Percentiles rank a stretch among this genome's conserved stretches.
phyloP scores from a whole-genome alignment of 805 yeast species.

The Pichia nakasei region DNA sequence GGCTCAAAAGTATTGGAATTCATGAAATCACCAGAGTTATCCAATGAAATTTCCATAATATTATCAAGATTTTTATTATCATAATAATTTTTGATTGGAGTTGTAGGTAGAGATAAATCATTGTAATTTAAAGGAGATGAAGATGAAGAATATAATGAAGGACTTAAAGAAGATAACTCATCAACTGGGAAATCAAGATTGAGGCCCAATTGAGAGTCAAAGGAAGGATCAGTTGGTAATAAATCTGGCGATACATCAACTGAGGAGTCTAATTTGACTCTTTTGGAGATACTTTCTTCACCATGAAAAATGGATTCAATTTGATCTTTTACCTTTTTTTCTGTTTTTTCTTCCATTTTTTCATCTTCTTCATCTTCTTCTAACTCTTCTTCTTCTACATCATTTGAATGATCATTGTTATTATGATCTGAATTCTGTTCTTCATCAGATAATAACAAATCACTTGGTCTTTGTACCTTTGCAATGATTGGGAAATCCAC shows the following conservation, averaged over 20 bases:
- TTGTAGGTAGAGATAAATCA: not conserved
- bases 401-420: constrained; percentile 2
- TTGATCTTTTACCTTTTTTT: no score
- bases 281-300: not conserved
- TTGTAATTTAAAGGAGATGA: not conserved
- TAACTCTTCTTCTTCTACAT: constrained; percentile 2
- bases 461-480: constrained; percentile 20
- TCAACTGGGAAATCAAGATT: not conserved
- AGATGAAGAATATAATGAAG: not conserved
- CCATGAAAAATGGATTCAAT: no score
- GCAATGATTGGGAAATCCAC: constrained; percentile 8
- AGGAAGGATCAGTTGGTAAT: not conserved
- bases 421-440: constrained; percentile 8
- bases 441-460: constrained; percentile 17
- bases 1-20: not conserved
- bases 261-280: not conserved
- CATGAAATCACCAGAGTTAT: not conserved
- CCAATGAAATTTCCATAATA: not conserved
- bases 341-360: not conserved
- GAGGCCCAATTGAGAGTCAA: not conserved
- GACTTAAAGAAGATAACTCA: not conserved
- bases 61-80: not conserved
- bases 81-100: not conserved
- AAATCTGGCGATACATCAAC: not conserved
- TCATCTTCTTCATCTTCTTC: not conserved